phyloP scores from a whole-genome alignment of 495 filamentous ascomycete genomes.

The Xylaria telfairii region DNA sequence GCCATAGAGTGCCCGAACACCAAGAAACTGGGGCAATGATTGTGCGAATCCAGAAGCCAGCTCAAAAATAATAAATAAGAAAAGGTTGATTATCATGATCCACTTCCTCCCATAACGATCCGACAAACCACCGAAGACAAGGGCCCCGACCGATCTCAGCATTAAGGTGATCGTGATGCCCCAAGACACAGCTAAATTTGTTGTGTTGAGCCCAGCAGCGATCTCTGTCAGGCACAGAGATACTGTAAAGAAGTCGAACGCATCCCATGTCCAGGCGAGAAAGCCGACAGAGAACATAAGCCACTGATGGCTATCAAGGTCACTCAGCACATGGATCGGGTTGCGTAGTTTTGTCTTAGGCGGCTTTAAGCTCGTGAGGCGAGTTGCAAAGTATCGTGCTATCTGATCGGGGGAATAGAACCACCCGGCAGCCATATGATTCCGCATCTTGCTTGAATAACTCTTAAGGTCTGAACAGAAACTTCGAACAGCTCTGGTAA shows the following conservation, averaged over 20 bases:
- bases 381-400: constrained; percentile 66
- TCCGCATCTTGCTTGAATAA: constrained; percentile 19
- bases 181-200: constrained; percentile 81
- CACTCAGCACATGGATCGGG: constrained; percentile 67
- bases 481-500: not conserved
- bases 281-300: constrained; percentile 78
- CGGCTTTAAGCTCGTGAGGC: constrained; percentile 73
- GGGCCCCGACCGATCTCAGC: constrained; percentile 72
- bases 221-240: constrained; percentile 72
- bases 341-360: constrained; percentile 75
- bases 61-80: constrained; percentile 80
- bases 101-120: constrained; percentile 84
- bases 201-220: constrained; percentile 67
- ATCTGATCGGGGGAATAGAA: constrained; percentile 26
- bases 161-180: constrained; percentile 84
- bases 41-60: constrained; percentile 75
- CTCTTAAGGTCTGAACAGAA: not conserved
- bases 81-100: constrained; percentile 79
- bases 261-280: constrained; percentile 77
- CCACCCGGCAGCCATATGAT: constrained; percentile 28
- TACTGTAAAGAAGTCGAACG: constrained; percentile 89
- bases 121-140: constrained; percentile 72
- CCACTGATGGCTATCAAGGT: constrained; percentile 79
- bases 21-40: constrained; percentile 77
- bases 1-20: constrained; percentile 78